Conservation (phyloP, 345 rosid genomes). For the Toxicodendron radicans region DNA sequence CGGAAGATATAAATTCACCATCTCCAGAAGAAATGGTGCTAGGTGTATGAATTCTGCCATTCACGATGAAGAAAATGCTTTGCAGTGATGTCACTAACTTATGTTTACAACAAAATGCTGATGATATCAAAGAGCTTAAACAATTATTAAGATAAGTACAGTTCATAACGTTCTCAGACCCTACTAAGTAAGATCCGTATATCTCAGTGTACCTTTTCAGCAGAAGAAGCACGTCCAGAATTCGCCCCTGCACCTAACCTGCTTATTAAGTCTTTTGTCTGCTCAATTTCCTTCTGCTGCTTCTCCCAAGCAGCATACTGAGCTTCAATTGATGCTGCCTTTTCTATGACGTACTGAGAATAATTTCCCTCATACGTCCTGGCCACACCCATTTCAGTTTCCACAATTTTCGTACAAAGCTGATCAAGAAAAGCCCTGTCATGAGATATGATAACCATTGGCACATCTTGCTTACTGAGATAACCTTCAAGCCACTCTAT, state of each 20-base stretch:
- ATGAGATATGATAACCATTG: constrained; percentile 94
- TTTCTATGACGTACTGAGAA: constrained; percentile 73
- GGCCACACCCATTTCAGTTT: constrained; percentile 93
- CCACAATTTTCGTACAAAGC: constrained; percentile 91
- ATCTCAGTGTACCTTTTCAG: constrained; percentile 70
- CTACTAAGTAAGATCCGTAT: background rate
- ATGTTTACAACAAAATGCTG: background rate
- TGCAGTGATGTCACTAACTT: background rate
- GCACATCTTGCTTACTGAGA: constrained; percentile 84
- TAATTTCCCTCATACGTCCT: constrained; percentile 84
- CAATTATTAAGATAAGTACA: background rate
- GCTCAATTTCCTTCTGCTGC: constrained; percentile 88
- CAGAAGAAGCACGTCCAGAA: constrained; percentile 95
- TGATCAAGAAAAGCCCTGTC: constrained; percentile 98
- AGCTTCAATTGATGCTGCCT: constrained; percentile 75
- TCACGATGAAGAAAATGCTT: background rate
- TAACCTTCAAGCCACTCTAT: constrained; percentile 98
- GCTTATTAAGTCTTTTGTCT: constrained; percentile 65
- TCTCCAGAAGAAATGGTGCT: background rate
- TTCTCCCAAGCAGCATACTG: constrained; percentile 87
- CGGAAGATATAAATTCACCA: background rate
- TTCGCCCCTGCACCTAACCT: constrained; percentile 85
- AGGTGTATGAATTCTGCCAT: background rate
- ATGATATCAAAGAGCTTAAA: background rate
- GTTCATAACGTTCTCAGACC: background rate